A percentile compares a stretch with the other conserved stretches of the same genome.
Evolutionary conservation across 1,284 basidiomycete genomes (phyloP).

Genomic region (Trametes polyzona): DNA sequence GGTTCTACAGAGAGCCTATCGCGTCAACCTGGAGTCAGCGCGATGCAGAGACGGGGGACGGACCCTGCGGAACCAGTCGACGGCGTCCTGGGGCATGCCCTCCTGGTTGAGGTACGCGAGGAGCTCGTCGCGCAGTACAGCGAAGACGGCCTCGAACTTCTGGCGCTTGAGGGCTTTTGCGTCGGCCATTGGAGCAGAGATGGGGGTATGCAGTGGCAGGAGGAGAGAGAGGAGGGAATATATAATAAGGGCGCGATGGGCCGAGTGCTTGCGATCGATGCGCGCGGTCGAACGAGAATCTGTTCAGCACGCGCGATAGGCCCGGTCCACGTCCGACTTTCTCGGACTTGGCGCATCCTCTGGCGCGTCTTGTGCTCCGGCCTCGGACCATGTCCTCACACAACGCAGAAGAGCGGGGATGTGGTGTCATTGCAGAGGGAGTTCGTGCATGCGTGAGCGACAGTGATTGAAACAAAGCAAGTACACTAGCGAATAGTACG

Average conservation of each 20-base stretch:
- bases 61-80: conserved; percentile 82
- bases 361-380: neutral
- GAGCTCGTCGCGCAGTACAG: conserved; percentile 58
- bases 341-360: neutral
- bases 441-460: neutral
- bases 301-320: neutral
- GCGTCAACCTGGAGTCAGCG: neutral
- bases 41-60: conserved; percentile 28
- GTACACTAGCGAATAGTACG: conserved; percentile 11
- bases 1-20: conserved; percentile 54
- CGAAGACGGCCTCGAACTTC: conserved; percentile 57
- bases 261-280: neutral
- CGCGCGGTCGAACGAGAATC: neutral
- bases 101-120: conserved; percentile 67
- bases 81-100: conserved; percentile 82
- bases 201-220: neutral
- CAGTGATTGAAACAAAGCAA: neutral
- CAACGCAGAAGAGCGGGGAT: neutral
- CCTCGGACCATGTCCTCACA: neutral
- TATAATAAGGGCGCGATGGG: neutral
- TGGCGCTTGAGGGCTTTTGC: conserved; percentile 49
- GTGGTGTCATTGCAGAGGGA: neutral
- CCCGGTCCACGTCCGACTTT: conserved; percentile 1
- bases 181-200: conserved; percentile 23
- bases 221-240: neutral